These are phyloP conservation scores for Trametes sp. DNA, from an alignment of 1,284 basidiomycete species.

Conservation along the genomic window DNA sequence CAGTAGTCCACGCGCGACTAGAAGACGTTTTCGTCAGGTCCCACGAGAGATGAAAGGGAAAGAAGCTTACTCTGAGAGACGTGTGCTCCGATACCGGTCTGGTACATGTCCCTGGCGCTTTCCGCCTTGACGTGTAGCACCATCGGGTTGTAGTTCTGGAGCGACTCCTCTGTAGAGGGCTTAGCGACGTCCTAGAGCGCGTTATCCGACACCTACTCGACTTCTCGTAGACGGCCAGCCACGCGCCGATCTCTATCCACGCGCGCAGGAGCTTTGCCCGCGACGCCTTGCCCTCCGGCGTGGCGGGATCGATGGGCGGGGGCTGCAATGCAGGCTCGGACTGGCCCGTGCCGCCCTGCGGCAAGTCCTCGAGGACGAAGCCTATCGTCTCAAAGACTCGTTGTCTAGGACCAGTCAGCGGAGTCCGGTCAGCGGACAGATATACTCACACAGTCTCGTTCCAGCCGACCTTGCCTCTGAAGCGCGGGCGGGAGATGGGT, in stretches of 20 bases:
- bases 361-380: conserved; percentile 50
- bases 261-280: conserved; percentile 71
- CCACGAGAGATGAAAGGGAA: not conserved
- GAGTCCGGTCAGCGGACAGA: not conserved
- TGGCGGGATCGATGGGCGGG: conserved; percentile 58
- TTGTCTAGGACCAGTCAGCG: conserved; percentile 43
- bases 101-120: conserved; percentile 71
- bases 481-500: conserved; percentile 59
- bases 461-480: conserved; percentile 75
- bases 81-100: conserved; percentile 75
- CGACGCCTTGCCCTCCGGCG: conserved; percentile 54
- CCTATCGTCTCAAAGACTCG: conserved; percentile 67
- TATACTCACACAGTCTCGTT: conserved; percentile 60
- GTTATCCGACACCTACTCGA: conserved; percentile 32
- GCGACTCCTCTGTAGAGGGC: conserved; percentile 27
- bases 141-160: conserved; percentile 31
- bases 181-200: conserved; percentile 25
- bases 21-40: conserved; percentile 2
- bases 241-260: conserved; percentile 78
- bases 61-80: conserved; percentile 69
- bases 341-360: conserved; percentile 13
- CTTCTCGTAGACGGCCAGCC: conserved; percentile 65
- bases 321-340: conserved; percentile 56
- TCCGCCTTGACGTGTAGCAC: conserved; percentile 56
- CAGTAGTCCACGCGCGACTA: conserved; percentile 62